Evolutionary conservation across 768 basidiomycete species (phyloP).

Genomic region (Phaeotremella skinneri): DNA sequence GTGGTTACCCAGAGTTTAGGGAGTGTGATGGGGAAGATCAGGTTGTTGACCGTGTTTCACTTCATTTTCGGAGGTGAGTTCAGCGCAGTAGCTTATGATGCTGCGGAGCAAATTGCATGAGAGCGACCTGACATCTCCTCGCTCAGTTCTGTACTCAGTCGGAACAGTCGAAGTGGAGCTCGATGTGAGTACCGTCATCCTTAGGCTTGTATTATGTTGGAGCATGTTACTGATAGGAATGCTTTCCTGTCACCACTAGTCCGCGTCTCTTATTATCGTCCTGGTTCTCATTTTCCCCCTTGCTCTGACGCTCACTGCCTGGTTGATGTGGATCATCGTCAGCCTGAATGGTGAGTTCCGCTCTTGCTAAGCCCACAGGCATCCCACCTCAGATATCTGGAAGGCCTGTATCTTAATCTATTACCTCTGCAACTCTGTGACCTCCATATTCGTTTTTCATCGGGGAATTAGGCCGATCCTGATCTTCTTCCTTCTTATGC

Average conservation of each 20-base stretch:
- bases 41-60: slow-evolving; percentile 75
- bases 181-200: slow-evolving; percentile 57
- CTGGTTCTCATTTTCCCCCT: slow-evolving; percentile 90
- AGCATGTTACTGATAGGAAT: neutral
- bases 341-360: slow-evolving; percentile 70
- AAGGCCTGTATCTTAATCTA: neutral
- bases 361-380: neutral
- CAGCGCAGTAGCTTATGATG: no score
- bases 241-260: slow-evolving; percentile 21
- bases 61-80: slow-evolving; percentile 87
- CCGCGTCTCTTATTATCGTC: slow-evolving; percentile 77
- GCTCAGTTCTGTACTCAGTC: slow-evolving; percentile 78
- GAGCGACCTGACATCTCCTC: neutral
- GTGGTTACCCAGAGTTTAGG: slow-evolving; percentile 89
- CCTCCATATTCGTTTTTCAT: no score
- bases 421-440: neutral
- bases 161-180: slow-evolving; percentile 91
- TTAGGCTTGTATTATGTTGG: neutral
- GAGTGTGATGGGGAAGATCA: slow-evolving; percentile 75
- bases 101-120: neutral
- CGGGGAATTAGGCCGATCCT: no score
- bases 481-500: slow-evolving; percentile 8
- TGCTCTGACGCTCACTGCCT: slow-evolving; percentile 90
- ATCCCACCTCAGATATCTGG: neutral
- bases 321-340: slow-evolving; percentile 94